Base-by-base conservation (phyloP, 208 protist genomes). In the Tritrichomonas musculus region DNA sequence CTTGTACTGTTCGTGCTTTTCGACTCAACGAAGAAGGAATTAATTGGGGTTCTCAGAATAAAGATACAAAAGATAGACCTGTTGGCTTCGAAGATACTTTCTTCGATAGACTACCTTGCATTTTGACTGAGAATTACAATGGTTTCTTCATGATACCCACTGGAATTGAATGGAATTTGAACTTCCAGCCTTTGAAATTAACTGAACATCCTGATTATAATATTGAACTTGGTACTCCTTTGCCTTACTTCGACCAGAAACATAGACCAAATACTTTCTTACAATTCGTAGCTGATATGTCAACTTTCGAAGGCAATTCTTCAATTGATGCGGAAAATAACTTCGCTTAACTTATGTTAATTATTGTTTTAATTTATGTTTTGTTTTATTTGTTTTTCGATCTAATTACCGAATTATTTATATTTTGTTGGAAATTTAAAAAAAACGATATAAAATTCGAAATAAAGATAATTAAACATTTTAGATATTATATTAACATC, bases 91-190 rank as follows among this genome's bases (percentile, higher is more conserved):
- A 95, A 84, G 97, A 97, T 49, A 92, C 94, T n/a, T 95, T 96
- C 92, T 97, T 97, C 94, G 96, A 98, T 92, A 97, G 97, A 93
- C 97, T 97, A 53, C 97, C 97, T 94, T 97, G 98, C 95, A 93
- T 98, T 8, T 95, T 99, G 20, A 97, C 97, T 14, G 97, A 98
- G 94, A 80, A 95, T 30, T 98, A 98, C 94, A 93, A 97, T 25
- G 98, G 98, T 92, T 99, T 98, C 95, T 98, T 97, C 95, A 97
- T 98, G 97, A 95, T 97, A 17, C 98, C 98, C 17, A 94, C 96
- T 36, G 88, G 72, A 41, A 88, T 88, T 92, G 49, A 64, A 47
- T 99, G 98, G 98, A 99, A 99, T 94, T 98, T 97, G 94, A 98
- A 98, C 95, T 99, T 99, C 93, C 96, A 97, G 92, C 97, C 97